Base-by-base conservation (phyloP, 495 filamentous ascomycete genomes). In the Elasticomyces elasticus region DNA sequence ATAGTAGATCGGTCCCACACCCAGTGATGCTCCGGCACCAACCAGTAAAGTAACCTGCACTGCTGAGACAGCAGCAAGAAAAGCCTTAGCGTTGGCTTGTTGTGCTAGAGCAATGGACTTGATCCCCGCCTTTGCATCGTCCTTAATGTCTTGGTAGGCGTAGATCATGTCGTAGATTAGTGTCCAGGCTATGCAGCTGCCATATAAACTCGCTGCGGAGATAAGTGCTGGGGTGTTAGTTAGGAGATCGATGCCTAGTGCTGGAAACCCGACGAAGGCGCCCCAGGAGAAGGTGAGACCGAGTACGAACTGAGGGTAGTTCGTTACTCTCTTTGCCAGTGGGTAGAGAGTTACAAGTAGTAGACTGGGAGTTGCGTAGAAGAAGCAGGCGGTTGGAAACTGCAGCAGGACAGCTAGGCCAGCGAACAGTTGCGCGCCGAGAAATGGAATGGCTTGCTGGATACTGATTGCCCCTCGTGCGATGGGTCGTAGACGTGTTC, bases 131-230 rank as follows among this genome's bases (percentile, higher is more conserved):
- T 86, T 86, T 28, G 81, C 79, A 66, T 98, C 92, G 61, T 98
- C 92, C 64, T 84, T 86, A 66, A 98, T 90, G 59, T 98, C 92
- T 85, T 96, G 95, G 70, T 96, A 90, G 28, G 94, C 92, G 70
- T 98, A 98, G 19, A 98, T 94, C 84, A 95, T 96, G 70, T 98
- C 92, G 63, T 98, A 98, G 52, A 96, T 66, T 38, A 97, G 79
- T 10, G 92, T 95, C 92, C 92, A 98, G 0, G 89, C 82, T 24
- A 95, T 74, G 63, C 91, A 95, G 57, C 86, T 91, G 15, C 78
- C 71, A 68, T 97, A 97, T 38, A 98, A 72, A 25, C 81, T 76
- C 2, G 74, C 80, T 10, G 89, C 85, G 0, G 85, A 79, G 37
- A 76, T 70, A 56, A 86, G 66, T 15, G 87, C 82, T 24, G 79